phyloP scores from a whole-genome alignment of 257 asterid genomes.

The Capsicum baccatum region DNA sequence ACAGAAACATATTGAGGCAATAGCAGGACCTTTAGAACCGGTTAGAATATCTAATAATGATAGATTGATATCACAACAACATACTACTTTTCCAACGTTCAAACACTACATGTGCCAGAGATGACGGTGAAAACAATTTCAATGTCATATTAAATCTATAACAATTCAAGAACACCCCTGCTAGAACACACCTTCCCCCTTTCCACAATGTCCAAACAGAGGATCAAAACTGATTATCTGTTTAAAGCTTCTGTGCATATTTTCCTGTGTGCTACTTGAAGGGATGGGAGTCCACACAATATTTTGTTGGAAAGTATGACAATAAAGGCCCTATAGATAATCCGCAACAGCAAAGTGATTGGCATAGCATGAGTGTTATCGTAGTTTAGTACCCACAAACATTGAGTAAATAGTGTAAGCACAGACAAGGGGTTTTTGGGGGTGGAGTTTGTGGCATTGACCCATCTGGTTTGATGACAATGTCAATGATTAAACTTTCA shows the following conservation, averaged over 20 bases:
- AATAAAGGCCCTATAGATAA: neutral
- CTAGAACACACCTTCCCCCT: neutral
- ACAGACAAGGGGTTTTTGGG: no score
- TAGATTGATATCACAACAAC: neutral
- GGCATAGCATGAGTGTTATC: neutral
- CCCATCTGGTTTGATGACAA: neutral
- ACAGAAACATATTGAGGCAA: neutral
- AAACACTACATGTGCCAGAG: neutral
- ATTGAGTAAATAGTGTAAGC: neutral
- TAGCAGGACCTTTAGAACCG: neutral
- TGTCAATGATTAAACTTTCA: neutral
- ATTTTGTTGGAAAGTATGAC: neutral
- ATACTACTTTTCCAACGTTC: neutral
- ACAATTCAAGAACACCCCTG: neutral
- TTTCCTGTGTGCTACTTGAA: neutral
- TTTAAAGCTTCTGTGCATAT: neutral
- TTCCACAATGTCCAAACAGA: neutral
- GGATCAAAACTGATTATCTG: neutral
- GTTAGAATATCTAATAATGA: neutral
- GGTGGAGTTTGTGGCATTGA: no score
- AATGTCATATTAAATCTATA: neutral
- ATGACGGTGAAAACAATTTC: neutral
- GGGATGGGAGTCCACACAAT: neutral
- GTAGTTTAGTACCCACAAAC: neutral
- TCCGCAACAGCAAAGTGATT: neutral